phyloP scores from a whole-genome alignment of 306 rosid genomes.

The Lathyrus aphaca region DNA sequence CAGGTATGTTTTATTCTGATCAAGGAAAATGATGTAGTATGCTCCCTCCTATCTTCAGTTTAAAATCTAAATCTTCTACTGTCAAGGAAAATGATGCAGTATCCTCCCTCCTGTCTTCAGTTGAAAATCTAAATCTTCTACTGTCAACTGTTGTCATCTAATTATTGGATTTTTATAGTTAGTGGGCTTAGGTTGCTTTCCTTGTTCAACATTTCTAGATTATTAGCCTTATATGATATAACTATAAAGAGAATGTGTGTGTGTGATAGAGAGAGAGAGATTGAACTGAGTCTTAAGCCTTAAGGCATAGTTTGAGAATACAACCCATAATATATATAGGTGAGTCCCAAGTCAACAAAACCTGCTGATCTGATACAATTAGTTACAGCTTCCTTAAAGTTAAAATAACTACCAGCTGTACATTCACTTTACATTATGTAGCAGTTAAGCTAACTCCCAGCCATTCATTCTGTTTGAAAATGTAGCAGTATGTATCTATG shows the following conservation, averaged over 20 bases:
- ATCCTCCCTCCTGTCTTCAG: neutral
- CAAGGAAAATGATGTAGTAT: constrained; percentile 4
- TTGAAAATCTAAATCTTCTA: neutral
- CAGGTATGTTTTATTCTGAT: constrained; percentile 52
- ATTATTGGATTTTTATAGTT: constrained; percentile 15
- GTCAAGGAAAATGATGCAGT: constrained; percentile 1
- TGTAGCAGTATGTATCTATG: constrained; percentile 1
- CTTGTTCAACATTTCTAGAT: constrained; percentile 25
- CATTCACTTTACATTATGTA: neutral
- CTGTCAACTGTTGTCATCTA: constrained; percentile 15
- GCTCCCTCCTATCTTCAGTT: constrained; percentile 5
- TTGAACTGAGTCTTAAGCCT: constrained; percentile 5
- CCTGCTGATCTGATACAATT: neutral
- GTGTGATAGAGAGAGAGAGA: neutral
- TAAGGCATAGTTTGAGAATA: neutral
- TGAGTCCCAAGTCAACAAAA: neutral
- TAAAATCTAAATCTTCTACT: neutral
- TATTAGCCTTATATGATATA: neutral
- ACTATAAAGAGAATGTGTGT: neutral
- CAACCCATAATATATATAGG: constrained; percentile 14
- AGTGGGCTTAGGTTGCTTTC: constrained; percentile 10
- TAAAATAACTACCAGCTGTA: constrained; percentile 5
- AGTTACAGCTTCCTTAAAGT: constrained; percentile 7
- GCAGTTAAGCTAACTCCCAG: constrained; percentile 1
- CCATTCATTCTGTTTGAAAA: neutral